A percentile compares a stretch with the other conserved stretches of the same genome.
These are phyloP conservation scores for Zymoseptoria crescenta DNA, from an alignment of 2,329 filamentous ascomycete genomes.

Conservation along the genomic window DNA sequence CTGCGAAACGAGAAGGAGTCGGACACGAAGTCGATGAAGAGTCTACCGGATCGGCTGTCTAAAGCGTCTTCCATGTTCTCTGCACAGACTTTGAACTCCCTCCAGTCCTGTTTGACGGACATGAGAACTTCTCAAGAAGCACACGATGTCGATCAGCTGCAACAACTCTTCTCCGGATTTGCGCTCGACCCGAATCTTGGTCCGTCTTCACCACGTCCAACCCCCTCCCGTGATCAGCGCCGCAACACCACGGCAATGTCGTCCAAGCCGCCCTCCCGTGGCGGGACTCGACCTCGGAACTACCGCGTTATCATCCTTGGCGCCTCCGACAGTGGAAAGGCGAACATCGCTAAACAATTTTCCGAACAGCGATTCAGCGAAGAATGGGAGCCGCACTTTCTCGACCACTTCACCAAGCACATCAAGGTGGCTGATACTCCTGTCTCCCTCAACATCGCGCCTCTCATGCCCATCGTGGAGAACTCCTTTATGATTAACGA, in stretches of 20 bases:
- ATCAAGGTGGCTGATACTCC: not conserved
- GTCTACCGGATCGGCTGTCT: not conserved
- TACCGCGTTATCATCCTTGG: not conserved
- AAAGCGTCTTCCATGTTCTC: not conserved
- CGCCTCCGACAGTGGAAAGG: not conserved
- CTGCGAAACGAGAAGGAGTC: not conserved
- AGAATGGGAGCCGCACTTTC: not conserved
- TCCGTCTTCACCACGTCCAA: not conserved
- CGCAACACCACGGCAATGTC: not conserved
- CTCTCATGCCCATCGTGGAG: not conserved
- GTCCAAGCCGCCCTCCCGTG: not conserved
- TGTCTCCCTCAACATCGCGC: not conserved
- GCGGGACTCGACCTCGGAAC: not conserved
- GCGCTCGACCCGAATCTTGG: not conserved
- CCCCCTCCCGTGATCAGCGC: not conserved
- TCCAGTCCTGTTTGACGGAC: not conserved
- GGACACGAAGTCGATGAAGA: not conserved
- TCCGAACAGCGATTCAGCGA: not conserved
- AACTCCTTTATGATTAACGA: not conserved
- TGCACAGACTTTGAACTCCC: not conserved
- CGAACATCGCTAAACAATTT: not conserved
- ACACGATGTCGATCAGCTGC: not conserved
- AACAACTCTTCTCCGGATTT: not conserved
- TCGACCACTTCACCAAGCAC: not conserved
- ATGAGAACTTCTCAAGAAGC: not conserved